Conservation (phyloP, 306 rosid species). For the Lathyrus sativus region DNA sequence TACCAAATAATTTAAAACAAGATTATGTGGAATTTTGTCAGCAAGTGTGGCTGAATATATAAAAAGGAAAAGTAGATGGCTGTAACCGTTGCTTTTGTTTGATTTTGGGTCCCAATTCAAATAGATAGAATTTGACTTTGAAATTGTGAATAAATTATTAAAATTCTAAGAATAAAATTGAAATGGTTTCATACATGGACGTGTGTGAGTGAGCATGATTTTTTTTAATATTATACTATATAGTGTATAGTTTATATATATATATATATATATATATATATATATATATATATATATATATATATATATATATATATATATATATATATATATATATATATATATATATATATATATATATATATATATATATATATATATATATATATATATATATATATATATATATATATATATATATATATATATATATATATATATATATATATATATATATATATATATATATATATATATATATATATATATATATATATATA, state of each 20-base stretch:
- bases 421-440: too few relatives aligned
- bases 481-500: too few relatives aligned
- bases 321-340: too few relatives aligned
- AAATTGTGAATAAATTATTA: slow-evolving; percentile 35
- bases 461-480: too few relatives aligned
- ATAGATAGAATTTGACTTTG: slow-evolving; percentile 62
- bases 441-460: too few relatives aligned
- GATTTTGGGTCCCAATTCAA: slow-evolving; percentile 43
- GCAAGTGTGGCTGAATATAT: slow-evolving; percentile 46
- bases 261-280: too few relatives aligned
- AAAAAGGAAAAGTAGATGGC: slow-evolving; percentile 33
- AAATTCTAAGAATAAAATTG: not conserved
- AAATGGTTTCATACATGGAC: slow-evolving; percentile 29
- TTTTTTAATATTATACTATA: not conserved
- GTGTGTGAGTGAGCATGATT: not conserved
- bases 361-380: too few relatives aligned
- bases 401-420: too few relatives aligned
- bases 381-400: too few relatives aligned
- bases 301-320: too few relatives aligned
- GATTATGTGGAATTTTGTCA: slow-evolving; percentile 44
- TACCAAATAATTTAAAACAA: slow-evolving; percentile 34
- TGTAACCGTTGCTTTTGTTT: slow-evolving; percentile 37
- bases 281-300: too few relatives aligned
- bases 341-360: too few relatives aligned
- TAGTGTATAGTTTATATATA: not conserved